These are phyloP conservation scores for Vigna nakashimae DNA, from an alignment of 306 rosid genomes.

Conservation along the genomic window DNA sequence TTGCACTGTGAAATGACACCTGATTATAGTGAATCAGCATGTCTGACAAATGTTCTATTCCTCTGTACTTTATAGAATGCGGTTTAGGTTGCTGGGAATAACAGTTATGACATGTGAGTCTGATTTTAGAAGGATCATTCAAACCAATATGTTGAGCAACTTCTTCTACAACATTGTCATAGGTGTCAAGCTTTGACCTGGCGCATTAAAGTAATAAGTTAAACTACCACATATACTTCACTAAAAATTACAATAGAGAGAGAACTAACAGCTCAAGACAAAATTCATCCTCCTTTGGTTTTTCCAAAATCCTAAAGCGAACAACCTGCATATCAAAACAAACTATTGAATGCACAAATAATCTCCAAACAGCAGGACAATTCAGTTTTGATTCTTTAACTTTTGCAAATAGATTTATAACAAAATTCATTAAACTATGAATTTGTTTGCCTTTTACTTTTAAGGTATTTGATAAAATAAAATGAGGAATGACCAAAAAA, in stretches of 20 bases:
- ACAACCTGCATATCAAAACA: constrained; percentile 69
- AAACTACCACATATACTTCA: constrained; percentile 13
- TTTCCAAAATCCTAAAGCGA: constrained; percentile 85
- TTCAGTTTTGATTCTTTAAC: not conserved
- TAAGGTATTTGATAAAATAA: not conserved
- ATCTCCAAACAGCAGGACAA: not conserved
- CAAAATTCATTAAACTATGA: not conserved
- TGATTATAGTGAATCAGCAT: constrained; percentile 87
- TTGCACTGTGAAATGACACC: constrained; percentile 46
- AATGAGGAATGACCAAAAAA: not conserved
- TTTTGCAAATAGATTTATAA: not conserved
- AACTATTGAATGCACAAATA: not conserved
- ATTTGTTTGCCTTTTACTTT: not conserved
- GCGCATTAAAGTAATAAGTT: constrained; percentile 19
- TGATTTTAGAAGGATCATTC: constrained; percentile 76
- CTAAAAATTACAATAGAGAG: not conserved
- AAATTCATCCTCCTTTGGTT: constrained; percentile 91
- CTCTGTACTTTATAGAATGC: constrained; percentile 51
- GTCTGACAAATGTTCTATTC: constrained; percentile 76
- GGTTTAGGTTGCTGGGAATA: constrained; percentile 51
- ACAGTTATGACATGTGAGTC: constrained; percentile 85
- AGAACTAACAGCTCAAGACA: constrained; percentile 77
- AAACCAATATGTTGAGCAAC: constrained; percentile 66
- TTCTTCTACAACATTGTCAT: constrained; percentile 72
- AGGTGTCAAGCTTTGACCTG: constrained; percentile 64